Conservation (phyloP, 495 filamentous ascomycete genomes). For the Amniculicola lignicola region DNA sequence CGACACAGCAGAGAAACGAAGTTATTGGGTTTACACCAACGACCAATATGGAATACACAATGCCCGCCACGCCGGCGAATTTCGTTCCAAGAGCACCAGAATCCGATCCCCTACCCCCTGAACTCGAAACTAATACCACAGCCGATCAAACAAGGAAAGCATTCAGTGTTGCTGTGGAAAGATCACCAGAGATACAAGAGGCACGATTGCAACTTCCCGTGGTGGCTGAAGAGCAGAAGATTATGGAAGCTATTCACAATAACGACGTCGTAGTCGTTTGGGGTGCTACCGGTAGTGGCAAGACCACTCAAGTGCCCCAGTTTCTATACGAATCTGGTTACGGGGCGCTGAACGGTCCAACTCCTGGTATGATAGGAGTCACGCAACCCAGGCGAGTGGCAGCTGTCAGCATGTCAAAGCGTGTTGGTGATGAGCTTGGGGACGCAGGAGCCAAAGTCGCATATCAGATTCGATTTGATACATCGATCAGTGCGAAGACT, state of each 20-base stretch:
- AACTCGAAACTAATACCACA: constrained; percentile 58
- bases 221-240: constrained; percentile 91
- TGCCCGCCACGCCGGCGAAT: constrained; percentile 41
- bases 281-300: constrained; percentile 93
- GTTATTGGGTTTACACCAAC: constrained; percentile 61
- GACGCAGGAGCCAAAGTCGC: constrained; percentile 62
- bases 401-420: constrained; percentile 90
- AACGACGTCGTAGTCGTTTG: constrained; percentile 87
- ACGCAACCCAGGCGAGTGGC: constrained; percentile 93
- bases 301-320: constrained; percentile 95
- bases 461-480: constrained; percentile 92
- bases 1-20: constrained; percentile 77
- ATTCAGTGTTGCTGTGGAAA: constrained; percentile 68
- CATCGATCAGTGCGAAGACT: constrained; percentile 74
- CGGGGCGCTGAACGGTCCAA: constrained; percentile 69
- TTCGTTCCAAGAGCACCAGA: constrained; percentile 62
- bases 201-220: constrained; percentile 79
- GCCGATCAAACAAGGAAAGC: constrained; percentile 65
- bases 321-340: constrained; percentile 94
- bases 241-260: constrained; percentile 96
- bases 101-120: constrained; percentile 72
- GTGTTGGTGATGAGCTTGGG: constrained; percentile 82
- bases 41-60: constrained; percentile 28
- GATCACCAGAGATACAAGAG: constrained; percentile 69
- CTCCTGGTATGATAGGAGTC: constrained; percentile 88